Base-by-base conservation (phyloP, 805 yeast genomes). In the Candida cerambycidarum region DNA sequence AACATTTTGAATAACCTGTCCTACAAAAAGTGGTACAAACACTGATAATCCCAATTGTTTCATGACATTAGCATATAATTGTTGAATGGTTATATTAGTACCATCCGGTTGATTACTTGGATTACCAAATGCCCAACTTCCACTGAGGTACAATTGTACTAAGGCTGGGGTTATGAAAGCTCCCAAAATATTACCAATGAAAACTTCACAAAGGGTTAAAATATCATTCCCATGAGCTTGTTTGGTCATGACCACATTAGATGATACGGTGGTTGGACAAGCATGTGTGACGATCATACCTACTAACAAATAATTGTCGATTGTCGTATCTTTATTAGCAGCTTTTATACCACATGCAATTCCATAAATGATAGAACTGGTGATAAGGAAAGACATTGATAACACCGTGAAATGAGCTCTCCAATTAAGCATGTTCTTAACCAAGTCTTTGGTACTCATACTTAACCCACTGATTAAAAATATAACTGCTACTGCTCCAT, bases 221-320 rank as follows among this genome's bases (percentile, higher is more conserved):
- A 84, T 64, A 50, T 80, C 90, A 61, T 89, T 87, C 7, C 96
- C 97, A 51, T 83, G 81, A 0, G 97, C 96, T 45, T 77, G 77
- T 41, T 81, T 75, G 5, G 97, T 89, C 96, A 89, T 89, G 21
- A 89, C 90, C 21, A 89, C 96, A 58, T 89, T 89, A 1, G 96
- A 88, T 0, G 90, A 80, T 14, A 89, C 95, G 0, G 97, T 89
- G 7, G 97, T 89, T 21, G 97, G 97, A 60, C 95, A 86, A 10
- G 92, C 78, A 23, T 87, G 86, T 2, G 96, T 85, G 35, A 88
- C 84, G 14, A 89, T 78, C 45, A 89, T 62, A 0, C 97, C 97
- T 11, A 85, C 85, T 16, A 89, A 66, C 52, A 88, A 75, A 88
- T 93, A 88, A 25, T 77, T 73, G 52, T 82, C 83, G 46, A 85